Base-by-base conservation (phyloP, 768 basidiomycete species). In the Amanita inopinata region DNA sequence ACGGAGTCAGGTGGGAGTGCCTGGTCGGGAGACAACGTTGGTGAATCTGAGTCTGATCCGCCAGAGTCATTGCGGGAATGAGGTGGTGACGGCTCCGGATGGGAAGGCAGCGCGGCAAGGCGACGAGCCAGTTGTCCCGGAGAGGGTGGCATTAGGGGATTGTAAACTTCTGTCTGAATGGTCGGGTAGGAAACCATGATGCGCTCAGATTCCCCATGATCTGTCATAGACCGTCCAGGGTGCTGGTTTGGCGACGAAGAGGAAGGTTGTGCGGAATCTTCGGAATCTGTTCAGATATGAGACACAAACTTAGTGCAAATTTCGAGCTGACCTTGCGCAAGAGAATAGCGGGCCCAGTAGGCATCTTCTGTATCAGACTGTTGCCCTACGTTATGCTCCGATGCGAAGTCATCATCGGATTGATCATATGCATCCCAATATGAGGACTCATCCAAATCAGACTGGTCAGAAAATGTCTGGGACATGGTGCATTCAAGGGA, bases 331-430 rank as follows among this genome's bases (percentile, higher is more conserved):
- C 83, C 83, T 59, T 86, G 82, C 5, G 85, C 70, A 14, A 67
- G 65, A 22, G 79, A 64, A 56, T 86, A 86, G 48, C 71, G 79
- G 18, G 80, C 81, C 83, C 83, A 86, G 51, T 86, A 86, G 4
- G 79, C 80, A 46, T 84, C 83, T 52, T 73, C 70, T 14, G 65
- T 39, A 50, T 59, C 34, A 51, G 46, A 25, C 56, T 53, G 14
- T 49, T 33, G 7, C 56, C 50, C 24, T 34, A 32, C 28, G 60
- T 56, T 6, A 45, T 17, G 28, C 42, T 38, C 33, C 39, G 38
- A 48, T 49, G 45, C 38, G 27, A 43, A 45, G 38, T 23, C 30
- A 42, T 60, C 49, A 41, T 62, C 65, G 34, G 63, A 51, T 8
- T 61, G 59, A 14, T 66, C 73, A 48, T 85, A 84, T 8, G 78